phyloP scores from a whole-genome alignment of 305 asterid species.

The Rubia peregrina region DNA sequence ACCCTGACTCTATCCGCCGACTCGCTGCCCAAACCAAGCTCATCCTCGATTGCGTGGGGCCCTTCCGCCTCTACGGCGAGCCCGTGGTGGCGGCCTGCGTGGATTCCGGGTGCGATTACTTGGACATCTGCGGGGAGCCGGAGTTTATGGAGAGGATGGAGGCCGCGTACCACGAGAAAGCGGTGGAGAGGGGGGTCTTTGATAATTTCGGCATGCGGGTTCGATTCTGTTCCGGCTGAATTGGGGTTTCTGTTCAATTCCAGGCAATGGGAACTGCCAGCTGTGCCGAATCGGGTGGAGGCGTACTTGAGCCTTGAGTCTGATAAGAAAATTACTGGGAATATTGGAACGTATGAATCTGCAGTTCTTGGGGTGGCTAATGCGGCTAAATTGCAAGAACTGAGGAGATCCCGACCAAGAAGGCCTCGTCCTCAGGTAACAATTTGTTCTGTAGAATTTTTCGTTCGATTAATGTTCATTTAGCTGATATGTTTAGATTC shows the following conservation, averaged over 20 bases:
- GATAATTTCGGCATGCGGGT: conserved; percentile 82
- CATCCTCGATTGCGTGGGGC: conserved; percentile 76
- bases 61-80: conserved; percentile 74
- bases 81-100: conserved; percentile 77
- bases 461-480: neutral
- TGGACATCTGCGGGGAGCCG: conserved; percentile 91
- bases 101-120: conserved; percentile 70
- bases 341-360: conserved; percentile 69
- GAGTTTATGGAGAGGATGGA: conserved; percentile 95
- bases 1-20: conserved; percentile 44
- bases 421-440: conserved; percentile 56
- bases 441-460: neutral
- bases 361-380: conserved; percentile 84
- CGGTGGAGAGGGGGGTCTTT: conserved; percentile 53
- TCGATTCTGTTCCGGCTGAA: conserved; percentile 87
- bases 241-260: conserved; percentile 63
- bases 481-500: neutral
- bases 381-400: conserved; percentile 39
- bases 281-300: conserved; percentile 57
- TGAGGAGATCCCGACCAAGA: conserved; percentile 56
- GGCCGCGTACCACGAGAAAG: conserved; percentile 50
- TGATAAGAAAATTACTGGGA: conserved; percentile 56
- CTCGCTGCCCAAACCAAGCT: conserved; percentile 58
- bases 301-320: conserved; percentile 79
- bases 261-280: conserved; percentile 52